Conservation (phyloP, 495 filamentous ascomycete genomes). For the Cairneyella variabilis region DNA sequence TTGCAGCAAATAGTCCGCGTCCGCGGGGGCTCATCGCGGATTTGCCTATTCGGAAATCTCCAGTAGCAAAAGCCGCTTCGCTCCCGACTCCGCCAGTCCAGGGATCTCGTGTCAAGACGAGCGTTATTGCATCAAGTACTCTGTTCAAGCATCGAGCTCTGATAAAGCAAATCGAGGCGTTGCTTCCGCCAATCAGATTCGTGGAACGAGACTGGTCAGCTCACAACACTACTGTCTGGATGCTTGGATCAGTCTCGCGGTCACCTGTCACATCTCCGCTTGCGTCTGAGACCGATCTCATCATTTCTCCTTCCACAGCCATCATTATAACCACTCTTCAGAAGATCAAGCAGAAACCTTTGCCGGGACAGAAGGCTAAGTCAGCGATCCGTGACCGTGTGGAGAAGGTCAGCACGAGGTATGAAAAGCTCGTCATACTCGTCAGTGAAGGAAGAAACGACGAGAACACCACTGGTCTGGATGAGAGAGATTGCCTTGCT, state of each 20-base stretch:
- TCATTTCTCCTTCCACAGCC: slow-evolving; percentile 66
- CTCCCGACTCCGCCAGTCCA: slow-evolving; percentile 15
- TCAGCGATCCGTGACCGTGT: slow-evolving; percentile 56
- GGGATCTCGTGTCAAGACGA: slow-evolving; percentile 23
- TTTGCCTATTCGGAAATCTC: slow-evolving; percentile 7
- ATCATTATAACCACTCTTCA: slow-evolving; percentile 69
- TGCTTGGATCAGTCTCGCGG: slow-evolving; percentile 28
- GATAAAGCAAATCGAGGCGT: slow-evolving; percentile 39
- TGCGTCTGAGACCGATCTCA: slow-evolving; percentile 68
- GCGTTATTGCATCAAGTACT: slow-evolving; percentile 46
- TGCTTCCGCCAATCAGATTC: slow-evolving; percentile 49
- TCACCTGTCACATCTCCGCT: slow-evolving; percentile 31
- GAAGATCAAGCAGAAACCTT: slow-evolving; percentile 64
- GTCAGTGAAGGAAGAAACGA: slow-evolving; percentile 50
- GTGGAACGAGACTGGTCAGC: slow-evolving; percentile 56
- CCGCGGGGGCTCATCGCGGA: neutral
- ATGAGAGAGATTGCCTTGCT: slow-evolving; percentile 45
- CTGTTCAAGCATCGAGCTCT: slow-evolving; percentile 42
- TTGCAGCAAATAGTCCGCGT: neutral
- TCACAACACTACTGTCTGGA: slow-evolving; percentile 33
- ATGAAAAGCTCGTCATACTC: slow-evolving; percentile 69
- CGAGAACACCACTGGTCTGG: slow-evolving; percentile 32
- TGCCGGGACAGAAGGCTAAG: slow-evolving; percentile 55
- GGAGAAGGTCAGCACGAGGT: slow-evolving; percentile 48
- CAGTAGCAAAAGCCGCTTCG: slow-evolving; percentile 2